Percentiles rank a stretch among this genome's conserved stretches.
phyloP scores from a whole-genome alignment of 2,329 filamentous ascomycete species.

The Alternaria ventricosa region DNA sequence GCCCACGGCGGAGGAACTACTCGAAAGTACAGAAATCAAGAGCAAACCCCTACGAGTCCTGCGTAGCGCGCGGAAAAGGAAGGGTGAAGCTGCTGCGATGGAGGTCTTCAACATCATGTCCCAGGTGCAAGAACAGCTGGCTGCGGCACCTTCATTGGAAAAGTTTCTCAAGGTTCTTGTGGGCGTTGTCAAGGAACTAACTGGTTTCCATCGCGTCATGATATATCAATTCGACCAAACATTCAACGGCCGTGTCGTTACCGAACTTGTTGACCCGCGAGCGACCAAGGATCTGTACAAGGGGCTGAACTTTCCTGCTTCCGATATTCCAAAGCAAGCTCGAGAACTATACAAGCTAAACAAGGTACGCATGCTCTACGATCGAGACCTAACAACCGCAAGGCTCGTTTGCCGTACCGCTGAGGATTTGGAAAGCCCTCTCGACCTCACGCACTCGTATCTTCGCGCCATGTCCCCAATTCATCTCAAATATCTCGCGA shows the following conservation, averaged over 20 bases:
- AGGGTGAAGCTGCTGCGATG: conserved; percentile 82
- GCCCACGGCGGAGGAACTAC: conserved; percentile 75
- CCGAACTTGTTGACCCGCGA: conserved; percentile 81
- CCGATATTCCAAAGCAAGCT: conserved; percentile 84
- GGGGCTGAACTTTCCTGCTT: conserved; percentile 85
- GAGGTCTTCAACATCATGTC: conserved; percentile 92
- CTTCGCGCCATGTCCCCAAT: conserved; percentile 90
- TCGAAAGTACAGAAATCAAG: conserved; percentile 75
- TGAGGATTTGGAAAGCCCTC: conserved; percentile 74
- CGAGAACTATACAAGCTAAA: conserved; percentile 90
- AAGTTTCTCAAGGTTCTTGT: conserved; percentile 80
- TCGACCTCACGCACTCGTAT: conserved; percentile 86
- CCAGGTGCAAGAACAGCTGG: conserved; percentile 86
- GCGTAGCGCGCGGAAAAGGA: conserved; percentile 74
- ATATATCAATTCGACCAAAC: conserved; percentile 86
- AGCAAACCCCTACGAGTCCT: conserved; percentile 81
- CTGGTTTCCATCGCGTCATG: conserved; percentile 91
- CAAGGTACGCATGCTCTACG: conserved; percentile 86
- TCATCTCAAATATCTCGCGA: conserved; percentile 82
- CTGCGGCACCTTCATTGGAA: conserved; percentile 73
- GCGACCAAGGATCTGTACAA: conserved; percentile 85
- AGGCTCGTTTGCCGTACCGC: conserved; percentile 79
- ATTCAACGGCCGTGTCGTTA: conserved; percentile 87
- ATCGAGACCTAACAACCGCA: conserved; percentile 79
- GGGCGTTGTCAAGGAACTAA: conserved; percentile 86